phyloP scores from a whole-genome alignment of 176 grass and related monocot species.

The Triticum aestivum region DNA sequence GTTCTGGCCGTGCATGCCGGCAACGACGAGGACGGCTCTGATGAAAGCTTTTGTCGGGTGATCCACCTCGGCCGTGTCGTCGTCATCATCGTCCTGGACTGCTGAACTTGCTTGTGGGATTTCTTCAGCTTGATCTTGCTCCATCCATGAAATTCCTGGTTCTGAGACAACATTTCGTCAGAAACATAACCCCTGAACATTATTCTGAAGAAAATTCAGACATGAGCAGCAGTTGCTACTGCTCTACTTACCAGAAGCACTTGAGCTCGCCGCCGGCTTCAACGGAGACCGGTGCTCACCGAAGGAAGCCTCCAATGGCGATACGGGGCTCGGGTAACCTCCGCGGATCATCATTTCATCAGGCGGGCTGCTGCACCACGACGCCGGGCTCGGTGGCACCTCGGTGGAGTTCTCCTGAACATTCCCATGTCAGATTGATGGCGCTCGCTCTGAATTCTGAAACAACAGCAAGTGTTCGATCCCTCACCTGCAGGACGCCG shows the following conservation, averaged over 20 bases:
- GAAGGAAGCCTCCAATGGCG: constrained; percentile 77
- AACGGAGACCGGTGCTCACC: constrained; percentile 45
- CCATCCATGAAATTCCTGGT: constrained; percentile 10
- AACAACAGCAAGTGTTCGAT: not conserved
- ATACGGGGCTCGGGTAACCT: constrained; percentile 88
- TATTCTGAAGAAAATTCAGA: constrained; percentile 12
- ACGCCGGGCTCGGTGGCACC: constrained; percentile 93
- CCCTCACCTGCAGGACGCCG: constrained; percentile 65
- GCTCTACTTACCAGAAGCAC: constrained; percentile 40
- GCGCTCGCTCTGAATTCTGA: not conserved
- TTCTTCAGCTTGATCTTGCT: constrained; percentile 31
- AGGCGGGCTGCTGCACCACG: constrained; percentile 74
- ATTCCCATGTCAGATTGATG: not conserved
- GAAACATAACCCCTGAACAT: not conserved
- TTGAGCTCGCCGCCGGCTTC: constrained; percentile 24
- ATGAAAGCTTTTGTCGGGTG: constrained; percentile 57
- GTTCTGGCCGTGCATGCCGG: constrained; percentile 50
- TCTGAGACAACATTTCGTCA: constrained; percentile 27
- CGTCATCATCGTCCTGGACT: not conserved
- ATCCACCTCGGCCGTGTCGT: constrained; percentile 30
- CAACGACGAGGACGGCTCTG: constrained; percentile 48
- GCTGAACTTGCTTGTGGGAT: constrained; percentile 29
- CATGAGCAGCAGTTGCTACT: not conserved
- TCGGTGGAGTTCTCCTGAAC: constrained; percentile 94
- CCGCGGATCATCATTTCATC: constrained; percentile 79